These are phyloP conservation scores for Telopea speciosissima DNA, from an alignment of 177 flowering plant genomes.

Conservation along the genomic window DNA sequence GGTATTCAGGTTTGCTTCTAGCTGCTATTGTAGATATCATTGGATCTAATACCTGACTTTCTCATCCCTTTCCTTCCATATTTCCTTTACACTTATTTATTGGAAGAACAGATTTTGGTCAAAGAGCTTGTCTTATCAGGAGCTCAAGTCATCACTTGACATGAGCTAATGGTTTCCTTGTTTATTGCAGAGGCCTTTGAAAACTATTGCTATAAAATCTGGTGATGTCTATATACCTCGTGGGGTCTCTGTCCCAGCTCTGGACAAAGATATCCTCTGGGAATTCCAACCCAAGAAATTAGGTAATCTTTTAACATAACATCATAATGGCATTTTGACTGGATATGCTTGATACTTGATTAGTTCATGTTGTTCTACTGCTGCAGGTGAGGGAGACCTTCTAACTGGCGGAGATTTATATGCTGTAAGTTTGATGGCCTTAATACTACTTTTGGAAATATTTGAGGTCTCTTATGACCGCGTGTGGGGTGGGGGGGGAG, in stretches of 20 bases:
- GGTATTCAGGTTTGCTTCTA: conserved; percentile 82
- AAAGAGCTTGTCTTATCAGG: neutral
- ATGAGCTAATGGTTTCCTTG: conserved; percentile 2
- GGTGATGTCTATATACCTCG: conserved; percentile 99
- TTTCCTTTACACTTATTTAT: neutral
- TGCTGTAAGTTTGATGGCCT: conserved; percentile 68
- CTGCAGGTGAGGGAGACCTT: conserved; percentile 91
- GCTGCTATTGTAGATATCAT: neutral
- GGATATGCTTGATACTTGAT: neutral
- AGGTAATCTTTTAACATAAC: conserved; percentile 34
- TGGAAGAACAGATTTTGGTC: neutral
- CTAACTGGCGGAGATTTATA: conserved; percentile 95
- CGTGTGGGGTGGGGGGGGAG: neutral
- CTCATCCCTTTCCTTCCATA: neutral
- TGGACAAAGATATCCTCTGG: conserved; percentile 94
- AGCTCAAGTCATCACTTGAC: neutral
- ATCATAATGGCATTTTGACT: neutral
- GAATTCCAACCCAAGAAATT: conserved; percentile 90
- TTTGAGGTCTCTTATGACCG: neutral
- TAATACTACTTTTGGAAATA: neutral
- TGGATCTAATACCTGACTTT: neutral
- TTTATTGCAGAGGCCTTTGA: conserved; percentile 78
- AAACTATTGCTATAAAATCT: conserved; percentile 89
- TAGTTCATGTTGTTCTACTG: neutral
- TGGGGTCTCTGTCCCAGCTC: conserved; percentile 97